phyloP scores from a whole-genome alignment of 2,329 filamentous ascomycete genomes.

The Aspergillus fijiensis region DNA sequence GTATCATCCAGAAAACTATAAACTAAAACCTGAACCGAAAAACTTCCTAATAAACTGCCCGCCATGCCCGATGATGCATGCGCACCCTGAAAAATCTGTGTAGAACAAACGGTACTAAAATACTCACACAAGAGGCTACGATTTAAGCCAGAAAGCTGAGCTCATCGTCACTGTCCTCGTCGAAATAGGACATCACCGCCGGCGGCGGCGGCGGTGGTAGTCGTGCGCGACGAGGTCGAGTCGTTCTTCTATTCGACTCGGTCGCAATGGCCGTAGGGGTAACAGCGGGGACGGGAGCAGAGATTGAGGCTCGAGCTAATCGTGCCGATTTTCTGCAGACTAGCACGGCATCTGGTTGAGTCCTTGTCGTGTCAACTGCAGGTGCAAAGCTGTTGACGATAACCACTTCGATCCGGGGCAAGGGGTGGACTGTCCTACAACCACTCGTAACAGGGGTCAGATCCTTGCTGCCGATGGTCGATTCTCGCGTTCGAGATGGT shows the following conservation, averaged over 20 bases:
- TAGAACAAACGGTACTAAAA: not conserved
- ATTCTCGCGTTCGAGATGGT: not conserved
- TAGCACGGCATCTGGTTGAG: not conserved
- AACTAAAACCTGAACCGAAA: not conserved
- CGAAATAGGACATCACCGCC: constrained; percentile 28
- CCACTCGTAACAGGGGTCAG: not conserved
- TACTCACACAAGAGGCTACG: not conserved
- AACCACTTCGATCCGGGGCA: constrained; percentile 29
- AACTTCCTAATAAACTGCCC: not conserved
- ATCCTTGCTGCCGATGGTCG: not conserved
- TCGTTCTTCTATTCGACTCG: not conserved
- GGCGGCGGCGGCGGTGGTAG: constrained; percentile 12
- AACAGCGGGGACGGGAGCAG: not conserved
- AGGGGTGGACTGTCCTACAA: not conserved
- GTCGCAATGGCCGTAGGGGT: not conserved
- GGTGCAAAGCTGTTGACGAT: constrained; percentile 26
- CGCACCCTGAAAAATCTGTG: not conserved
- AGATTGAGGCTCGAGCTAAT: not conserved
- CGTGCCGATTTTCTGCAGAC: not conserved
- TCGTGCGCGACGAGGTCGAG: not conserved
- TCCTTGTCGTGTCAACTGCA: not conserved
- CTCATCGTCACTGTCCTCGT: constrained; percentile 40
- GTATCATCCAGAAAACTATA: constrained; percentile 10
- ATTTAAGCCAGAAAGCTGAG: constrained; percentile 35
- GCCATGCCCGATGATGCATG: not conserved